Conservation (phyloP, 2,329 filamentous ascomycete species). For the Ustulina deusta region DNA sequence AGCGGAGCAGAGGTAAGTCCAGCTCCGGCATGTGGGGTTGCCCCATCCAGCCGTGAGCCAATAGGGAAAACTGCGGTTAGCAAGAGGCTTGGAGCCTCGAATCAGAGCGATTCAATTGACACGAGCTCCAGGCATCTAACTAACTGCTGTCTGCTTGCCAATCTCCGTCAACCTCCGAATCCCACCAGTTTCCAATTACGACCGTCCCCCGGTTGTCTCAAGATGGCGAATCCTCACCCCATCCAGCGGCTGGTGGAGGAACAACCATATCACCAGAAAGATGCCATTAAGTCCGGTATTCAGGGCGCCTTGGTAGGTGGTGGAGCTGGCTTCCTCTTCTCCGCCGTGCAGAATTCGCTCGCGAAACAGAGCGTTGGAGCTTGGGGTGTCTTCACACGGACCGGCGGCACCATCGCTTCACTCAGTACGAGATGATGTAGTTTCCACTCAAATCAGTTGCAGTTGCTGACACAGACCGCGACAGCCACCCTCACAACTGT, state of each 20-base stretch:
- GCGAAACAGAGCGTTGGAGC: constrained; percentile 84
- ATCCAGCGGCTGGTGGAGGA: constrained; percentile 51
- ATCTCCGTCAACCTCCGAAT: constrained; percentile 20
- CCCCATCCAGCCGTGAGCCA: background rate
- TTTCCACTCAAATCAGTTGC: constrained; percentile 19
- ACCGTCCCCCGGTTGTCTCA: constrained; percentile 45
- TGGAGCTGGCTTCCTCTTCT: constrained; percentile 75
- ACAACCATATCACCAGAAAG: constrained; percentile 74
- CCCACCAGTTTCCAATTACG: constrained; percentile 31
- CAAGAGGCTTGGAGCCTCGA: constrained; percentile 28
- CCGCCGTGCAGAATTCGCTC: constrained; percentile 88
- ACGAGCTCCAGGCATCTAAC: constrained; percentile 17
- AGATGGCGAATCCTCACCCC: constrained; percentile 52
- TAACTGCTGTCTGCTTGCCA: constrained; percentile 6
- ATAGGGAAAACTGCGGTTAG: constrained; percentile 32
- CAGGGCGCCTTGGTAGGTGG: constrained; percentile 74
- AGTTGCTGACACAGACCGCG: constrained; percentile 34
- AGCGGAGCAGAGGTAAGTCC: constrained; percentile 34
- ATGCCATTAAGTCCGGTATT: constrained; percentile 76
- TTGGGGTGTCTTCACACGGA: constrained; percentile 82
- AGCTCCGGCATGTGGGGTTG: constrained; percentile 27
- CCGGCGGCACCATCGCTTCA: constrained; percentile 77
- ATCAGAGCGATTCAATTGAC: constrained; percentile 37
- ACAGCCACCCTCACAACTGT: constrained; percentile 78
- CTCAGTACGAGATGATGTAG: constrained; percentile 57